Percentiles rank a stretch among this genome's conserved stretches.
These are phyloP conservation scores for Fraxinus paxiana DNA, from an alignment of 305 asterid species.

Conservation along the genomic window DNA sequence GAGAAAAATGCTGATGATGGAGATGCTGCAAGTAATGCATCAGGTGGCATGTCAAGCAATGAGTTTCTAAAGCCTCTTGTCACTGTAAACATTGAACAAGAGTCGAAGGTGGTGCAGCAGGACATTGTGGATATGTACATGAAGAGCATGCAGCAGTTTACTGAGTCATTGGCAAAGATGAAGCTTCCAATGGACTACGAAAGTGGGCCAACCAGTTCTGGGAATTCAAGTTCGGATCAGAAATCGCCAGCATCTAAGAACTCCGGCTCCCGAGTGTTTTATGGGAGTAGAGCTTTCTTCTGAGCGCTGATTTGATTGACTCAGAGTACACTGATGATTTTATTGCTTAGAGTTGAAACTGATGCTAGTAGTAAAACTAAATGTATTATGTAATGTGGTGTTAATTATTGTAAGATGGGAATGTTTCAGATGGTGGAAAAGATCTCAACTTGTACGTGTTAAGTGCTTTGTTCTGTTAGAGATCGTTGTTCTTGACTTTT, in stretches of 20 bases:
- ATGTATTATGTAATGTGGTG: slow-evolving; percentile 33
- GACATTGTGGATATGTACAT: slow-evolving; percentile 73
- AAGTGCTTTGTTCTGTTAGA: slow-evolving; percentile 20
- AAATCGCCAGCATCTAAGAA: slow-evolving; percentile 58
- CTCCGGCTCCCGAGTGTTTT: slow-evolving; percentile 72
- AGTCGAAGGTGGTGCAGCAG: slow-evolving; percentile 58
- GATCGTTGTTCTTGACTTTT: slow-evolving; percentile 23
- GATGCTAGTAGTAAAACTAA: slow-evolving; percentile 36
- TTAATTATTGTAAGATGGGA: slow-evolving; percentile 29
- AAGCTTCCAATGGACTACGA: slow-evolving; percentile 68
- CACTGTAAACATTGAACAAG: slow-evolving; percentile 37
- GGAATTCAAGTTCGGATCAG: slow-evolving; percentile 59
- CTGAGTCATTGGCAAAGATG: slow-evolving; percentile 77
- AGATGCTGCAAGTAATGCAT: slow-evolving; percentile 29
- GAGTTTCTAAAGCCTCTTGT: slow-evolving; percentile 34
- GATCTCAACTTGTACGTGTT: slow-evolving; percentile 32
- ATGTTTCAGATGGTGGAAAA: slow-evolving; percentile 26
- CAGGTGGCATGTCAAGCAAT: slow-evolving; percentile 21
- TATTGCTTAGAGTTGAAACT: slow-evolving; percentile 3
- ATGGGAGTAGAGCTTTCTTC: slow-evolving; percentile 67
- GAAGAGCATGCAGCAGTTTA: slow-evolving; percentile 86
- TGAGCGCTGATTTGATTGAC: slow-evolving; percentile 24
- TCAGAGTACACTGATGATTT: not conserved
- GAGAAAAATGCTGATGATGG: slow-evolving; percentile 25
- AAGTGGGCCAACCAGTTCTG: slow-evolving; percentile 65